Evolutionary conservation across 1,139 yeast species (phyloP).

Genomic region (Hansenula sp.): DNA sequence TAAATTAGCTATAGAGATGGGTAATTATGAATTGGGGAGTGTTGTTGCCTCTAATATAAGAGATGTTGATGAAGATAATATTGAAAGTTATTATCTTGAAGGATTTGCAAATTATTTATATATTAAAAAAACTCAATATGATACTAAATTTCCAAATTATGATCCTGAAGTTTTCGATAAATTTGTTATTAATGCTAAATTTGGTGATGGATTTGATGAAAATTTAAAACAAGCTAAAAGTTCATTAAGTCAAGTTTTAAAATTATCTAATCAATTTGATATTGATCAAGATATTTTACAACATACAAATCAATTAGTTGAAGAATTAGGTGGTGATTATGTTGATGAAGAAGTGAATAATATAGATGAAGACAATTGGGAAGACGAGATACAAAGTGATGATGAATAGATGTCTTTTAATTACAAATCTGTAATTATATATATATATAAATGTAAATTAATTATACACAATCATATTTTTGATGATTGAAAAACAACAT

Average conservation of each 20-base stretch:
- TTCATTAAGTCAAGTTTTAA: conserved; percentile 16
- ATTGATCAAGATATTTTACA: conserved; percentile 51
- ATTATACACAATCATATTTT: background rate
- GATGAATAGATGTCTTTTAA: conserved; percentile 25
- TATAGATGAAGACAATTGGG: conserved; percentile 39
- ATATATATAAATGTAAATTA: background rate
- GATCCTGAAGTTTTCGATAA: conserved; percentile 20
- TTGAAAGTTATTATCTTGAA: conserved; percentile 78
- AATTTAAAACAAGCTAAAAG: conserved; percentile 13
- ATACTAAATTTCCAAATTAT: conserved; percentile 1
- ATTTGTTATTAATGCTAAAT: conserved; percentile 8
- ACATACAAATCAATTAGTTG: conserved; percentile 46
- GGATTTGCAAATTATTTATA: conserved; percentile 67
- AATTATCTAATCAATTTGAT: conserved; percentile 37
- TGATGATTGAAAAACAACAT: no score
- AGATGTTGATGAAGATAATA: conserved; percentile 77
- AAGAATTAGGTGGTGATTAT: conserved; percentile 55
- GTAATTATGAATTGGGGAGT: conserved; percentile 59
- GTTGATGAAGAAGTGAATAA: conserved; percentile 42
- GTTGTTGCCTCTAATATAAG: conserved; percentile 57
- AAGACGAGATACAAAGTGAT: conserved; percentile 35
- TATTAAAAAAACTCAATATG: conserved; percentile 35
- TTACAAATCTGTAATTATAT: no score
- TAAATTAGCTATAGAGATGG: conserved; percentile 75
- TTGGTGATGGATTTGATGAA: conserved; percentile 10